phyloP scores from a whole-genome alignment of 805 yeast genomes.

The Candida glaebosa region DNA sequence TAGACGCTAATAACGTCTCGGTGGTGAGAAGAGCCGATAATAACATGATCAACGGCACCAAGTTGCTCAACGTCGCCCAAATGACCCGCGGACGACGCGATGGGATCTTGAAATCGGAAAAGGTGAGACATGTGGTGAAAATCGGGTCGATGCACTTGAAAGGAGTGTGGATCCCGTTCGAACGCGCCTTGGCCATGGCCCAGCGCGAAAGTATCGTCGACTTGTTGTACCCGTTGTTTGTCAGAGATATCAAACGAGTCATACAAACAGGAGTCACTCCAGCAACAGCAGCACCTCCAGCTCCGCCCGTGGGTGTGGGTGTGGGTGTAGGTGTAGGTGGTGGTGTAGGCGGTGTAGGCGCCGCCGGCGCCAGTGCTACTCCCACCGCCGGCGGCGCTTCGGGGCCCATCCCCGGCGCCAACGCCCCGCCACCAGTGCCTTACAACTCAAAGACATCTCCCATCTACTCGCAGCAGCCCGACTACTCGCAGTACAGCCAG shows the following conservation, averaged over 20 bases:
- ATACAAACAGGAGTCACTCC: slow-evolving; percentile 46
- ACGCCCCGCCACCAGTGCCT: not conserved
- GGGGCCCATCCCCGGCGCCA: not conserved
- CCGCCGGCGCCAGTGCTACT: not conserved
- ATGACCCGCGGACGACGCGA: slow-evolving; percentile 41
- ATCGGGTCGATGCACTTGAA: slow-evolving; percentile 38
- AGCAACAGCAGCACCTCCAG: slow-evolving; percentile 14
- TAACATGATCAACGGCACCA: slow-evolving; percentile 84
- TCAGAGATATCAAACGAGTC: slow-evolving; percentile 64
- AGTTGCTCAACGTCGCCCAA: slow-evolving; percentile 39
- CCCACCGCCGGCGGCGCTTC: slow-evolving; percentile 4
- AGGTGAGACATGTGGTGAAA: slow-evolving; percentile 26
- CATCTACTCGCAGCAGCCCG: slow-evolving; percentile 4
- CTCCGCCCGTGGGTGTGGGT: slow-evolving; percentile 3
- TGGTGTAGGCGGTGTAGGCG: not conserved
- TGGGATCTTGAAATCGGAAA: slow-evolving; percentile 36
- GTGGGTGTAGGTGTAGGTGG: not conserved
- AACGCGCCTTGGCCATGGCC: slow-evolving; percentile 78
- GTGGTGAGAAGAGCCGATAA: slow-evolving; percentile 84
- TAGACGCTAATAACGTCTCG: slow-evolving; percentile 74
- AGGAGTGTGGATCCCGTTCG: slow-evolving; percentile 60
- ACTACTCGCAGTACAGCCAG: slow-evolving; percentile 4
- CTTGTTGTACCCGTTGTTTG: slow-evolving; percentile 63
- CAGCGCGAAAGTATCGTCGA: slow-evolving; percentile 73
- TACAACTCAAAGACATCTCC: not conserved